A percentile compares a stretch with the other conserved stretches of the same genome.
These are phyloP conservation scores for Sporothrix inflata DNA, from an alignment of 2,329 filamentous ascomycete species.

Conservation along the genomic window DNA sequence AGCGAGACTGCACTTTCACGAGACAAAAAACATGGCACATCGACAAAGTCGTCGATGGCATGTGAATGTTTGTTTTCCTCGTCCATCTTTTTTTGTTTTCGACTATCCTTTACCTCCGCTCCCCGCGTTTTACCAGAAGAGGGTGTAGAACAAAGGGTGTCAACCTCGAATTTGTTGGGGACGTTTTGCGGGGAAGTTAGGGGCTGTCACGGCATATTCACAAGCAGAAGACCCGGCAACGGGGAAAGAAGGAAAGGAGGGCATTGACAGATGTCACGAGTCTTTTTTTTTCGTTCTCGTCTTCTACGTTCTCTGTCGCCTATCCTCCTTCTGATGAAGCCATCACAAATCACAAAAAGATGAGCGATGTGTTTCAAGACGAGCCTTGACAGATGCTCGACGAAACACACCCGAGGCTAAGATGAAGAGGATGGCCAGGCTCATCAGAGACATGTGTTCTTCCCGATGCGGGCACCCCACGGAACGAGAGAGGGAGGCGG, in stretches of 20 bases:
- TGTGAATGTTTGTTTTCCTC: not conserved
- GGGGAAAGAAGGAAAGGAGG: not conserved
- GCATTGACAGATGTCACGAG: not conserved
- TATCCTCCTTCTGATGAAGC: not conserved
- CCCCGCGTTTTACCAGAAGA: not conserved
- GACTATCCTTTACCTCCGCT: too few species aligned
- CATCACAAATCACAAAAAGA: not conserved
- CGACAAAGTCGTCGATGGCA: not conserved
- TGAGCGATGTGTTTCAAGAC: not conserved
- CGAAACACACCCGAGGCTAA: not conserved
- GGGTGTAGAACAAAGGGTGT: not conserved
- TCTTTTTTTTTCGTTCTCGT: not conserved
- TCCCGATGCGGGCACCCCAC: not conserved
- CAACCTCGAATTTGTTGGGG: not conserved
- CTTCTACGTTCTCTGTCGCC: not conserved
- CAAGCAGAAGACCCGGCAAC: not conserved
- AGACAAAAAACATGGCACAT: conserved; percentile 10
- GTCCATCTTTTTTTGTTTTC: not conserved
- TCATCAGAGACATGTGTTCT: conserved; percentile 3
- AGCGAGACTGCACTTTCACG: not conserved
- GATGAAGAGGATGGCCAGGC: too few species aligned
- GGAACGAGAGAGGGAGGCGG: not conserved
- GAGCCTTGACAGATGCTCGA: too few species aligned
- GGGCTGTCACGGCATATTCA: conserved; percentile 9
- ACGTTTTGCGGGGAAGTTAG: conserved; percentile 2